Evolutionary conservation across 495 filamentous ascomycete species (phyloP).

Genomic region (Endocarpon pusillum): DNA sequence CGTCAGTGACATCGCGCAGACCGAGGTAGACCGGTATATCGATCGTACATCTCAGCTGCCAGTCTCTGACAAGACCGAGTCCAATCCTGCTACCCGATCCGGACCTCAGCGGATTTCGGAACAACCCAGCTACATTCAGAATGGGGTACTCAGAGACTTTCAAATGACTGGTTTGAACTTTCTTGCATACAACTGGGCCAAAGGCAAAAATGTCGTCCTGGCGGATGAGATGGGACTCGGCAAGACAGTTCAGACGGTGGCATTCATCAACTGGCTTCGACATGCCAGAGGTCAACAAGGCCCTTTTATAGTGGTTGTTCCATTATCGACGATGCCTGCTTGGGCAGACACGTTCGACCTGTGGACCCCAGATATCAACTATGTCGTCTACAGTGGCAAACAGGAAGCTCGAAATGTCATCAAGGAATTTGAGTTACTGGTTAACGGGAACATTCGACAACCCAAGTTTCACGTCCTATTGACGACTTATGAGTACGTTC

Average conservation of each 20-base stretch:
- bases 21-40: slow-evolving; percentile 77
- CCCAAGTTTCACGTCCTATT: slow-evolving; percentile 90
- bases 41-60: slow-evolving; percentile 62
- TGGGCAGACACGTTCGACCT: slow-evolving; percentile 97
- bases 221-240: slow-evolving; percentile 98
- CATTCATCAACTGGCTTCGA: slow-evolving; percentile 96
- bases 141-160: slow-evolving; percentile 80
- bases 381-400: slow-evolving; percentile 88
- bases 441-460: slow-evolving; percentile 63
- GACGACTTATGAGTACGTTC: slow-evolving; percentile 90
- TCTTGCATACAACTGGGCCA: slow-evolving; percentile 84
- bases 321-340: slow-evolving; percentile 85
- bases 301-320: slow-evolving; percentile 88
- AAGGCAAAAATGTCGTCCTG: slow-evolving; percentile 80
- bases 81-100: slow-evolving; percentile 53
- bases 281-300: slow-evolving; percentile 80
- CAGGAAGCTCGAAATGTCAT: slow-evolving; percentile 67
- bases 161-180: slow-evolving; percentile 91
- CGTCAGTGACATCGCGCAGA: slow-evolving; percentile 59
- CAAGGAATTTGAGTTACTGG: slow-evolving; percentile 70
- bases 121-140: slow-evolving; percentile 71
- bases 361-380: slow-evolving; percentile 93
- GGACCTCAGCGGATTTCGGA: slow-evolving; percentile 53
- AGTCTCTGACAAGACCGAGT: slow-evolving; percentile 55
- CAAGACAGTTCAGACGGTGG: slow-evolving; percentile 94